Conservation (phyloP, 352 stramenopile species). For the Globisporangium polare region DNA sequence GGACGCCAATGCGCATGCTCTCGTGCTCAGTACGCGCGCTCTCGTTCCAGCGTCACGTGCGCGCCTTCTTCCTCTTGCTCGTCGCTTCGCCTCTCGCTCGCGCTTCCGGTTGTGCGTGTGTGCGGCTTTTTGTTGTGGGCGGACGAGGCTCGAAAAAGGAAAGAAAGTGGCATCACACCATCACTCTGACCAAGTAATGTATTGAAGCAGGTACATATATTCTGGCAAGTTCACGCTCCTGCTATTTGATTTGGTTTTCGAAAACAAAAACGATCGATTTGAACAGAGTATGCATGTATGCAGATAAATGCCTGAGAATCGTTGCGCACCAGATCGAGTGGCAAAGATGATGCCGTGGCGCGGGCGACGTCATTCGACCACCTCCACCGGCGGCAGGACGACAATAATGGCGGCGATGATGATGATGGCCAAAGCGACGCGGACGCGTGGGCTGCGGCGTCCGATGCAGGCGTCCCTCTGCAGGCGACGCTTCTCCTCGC, state of each 20-base stretch:
- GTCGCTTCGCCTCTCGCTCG: not conserved
- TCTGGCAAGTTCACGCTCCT: not conserved
- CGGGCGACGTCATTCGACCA: conserved; percentile 4
- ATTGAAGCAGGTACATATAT: not conserved
- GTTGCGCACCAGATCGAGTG: conserved; percentile 1
- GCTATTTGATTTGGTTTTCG: not conserved
- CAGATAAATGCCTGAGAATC: not conserved
- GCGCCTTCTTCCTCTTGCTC: not conserved
- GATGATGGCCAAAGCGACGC: not conserved
- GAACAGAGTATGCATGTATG: not conserved
- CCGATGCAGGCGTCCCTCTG: not conserved
- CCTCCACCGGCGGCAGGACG: not conserved
- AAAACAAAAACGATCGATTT: not conserved
- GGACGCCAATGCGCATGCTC: conserved; percentile 6
- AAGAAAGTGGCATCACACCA: not conserved
- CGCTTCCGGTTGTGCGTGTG: not conserved
- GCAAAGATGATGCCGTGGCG: conserved; percentile 12
- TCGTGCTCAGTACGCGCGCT: not conserved
- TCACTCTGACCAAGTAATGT: not conserved
- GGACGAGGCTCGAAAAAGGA: not conserved
- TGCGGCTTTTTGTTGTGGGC: not conserved
- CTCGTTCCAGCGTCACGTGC: not conserved
- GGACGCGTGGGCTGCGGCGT: not conserved
- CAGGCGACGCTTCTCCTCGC: not conserved
- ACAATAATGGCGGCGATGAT: not conserved